Evolutionary conservation across 352 stramenopile genomes (phyloP).

Genomic region (Phytophthora macrochlamydospora): DNA sequence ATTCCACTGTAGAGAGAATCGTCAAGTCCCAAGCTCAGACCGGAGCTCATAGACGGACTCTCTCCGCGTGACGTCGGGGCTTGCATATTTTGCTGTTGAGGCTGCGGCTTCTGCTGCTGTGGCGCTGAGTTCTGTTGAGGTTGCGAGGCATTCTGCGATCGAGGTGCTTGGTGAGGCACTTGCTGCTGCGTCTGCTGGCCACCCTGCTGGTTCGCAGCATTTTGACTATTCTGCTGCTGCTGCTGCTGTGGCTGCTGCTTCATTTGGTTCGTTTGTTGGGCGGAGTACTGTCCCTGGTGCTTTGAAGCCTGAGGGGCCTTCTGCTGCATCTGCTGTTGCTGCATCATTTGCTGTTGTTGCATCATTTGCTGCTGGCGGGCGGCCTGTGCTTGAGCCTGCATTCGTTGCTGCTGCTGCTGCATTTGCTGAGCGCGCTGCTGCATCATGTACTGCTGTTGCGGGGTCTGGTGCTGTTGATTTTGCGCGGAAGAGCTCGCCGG

Average conservation of each 20-base stretch:
- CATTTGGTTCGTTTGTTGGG: constrained; percentile 29
- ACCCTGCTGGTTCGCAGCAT: constrained; percentile 42
- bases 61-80: constrained; percentile 37
- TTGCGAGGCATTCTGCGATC: constrained; percentile 27
- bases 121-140: constrained; percentile 31
- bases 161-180: constrained; percentile 36
- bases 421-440: constrained; percentile 59
- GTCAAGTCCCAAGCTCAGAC: constrained; percentile 56
- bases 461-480: constrained; percentile 32
- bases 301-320: constrained; percentile 23
- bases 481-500: constrained; percentile 1
- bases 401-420: constrained; percentile 42
- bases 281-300: constrained; percentile 36
- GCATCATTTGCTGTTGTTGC: constrained; percentile 51
- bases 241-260: constrained; percentile 20
- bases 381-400: constrained; percentile 33
- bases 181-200: constrained; percentile 48
- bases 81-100: constrained; percentile 27
- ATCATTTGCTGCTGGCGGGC: constrained; percentile 49
- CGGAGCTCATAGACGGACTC: constrained; percentile 52
- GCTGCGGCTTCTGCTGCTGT: constrained; percentile 21
- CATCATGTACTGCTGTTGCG: constrained; percentile 56
- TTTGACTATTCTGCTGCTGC: constrained; percentile 44
- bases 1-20: constrained; percentile 68
- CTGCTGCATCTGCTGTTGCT: constrained; percentile 47